Evolutionary conservation across 805 yeast species (phyloP), one percentile per base, ranked within the genome.

Genomic region (Lachancea sp.): DNA sequence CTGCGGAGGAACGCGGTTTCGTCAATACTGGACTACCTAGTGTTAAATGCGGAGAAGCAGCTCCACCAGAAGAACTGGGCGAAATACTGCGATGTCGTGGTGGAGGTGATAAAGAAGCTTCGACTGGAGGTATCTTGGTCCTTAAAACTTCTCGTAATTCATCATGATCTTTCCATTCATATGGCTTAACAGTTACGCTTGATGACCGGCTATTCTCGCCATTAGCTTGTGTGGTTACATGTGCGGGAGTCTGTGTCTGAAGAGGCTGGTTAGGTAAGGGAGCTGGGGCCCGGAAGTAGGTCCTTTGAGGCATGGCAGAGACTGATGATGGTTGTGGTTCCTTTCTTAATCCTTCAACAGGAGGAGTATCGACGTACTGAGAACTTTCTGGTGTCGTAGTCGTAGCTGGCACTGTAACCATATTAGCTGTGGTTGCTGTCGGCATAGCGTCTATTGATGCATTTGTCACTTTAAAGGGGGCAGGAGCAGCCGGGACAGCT

Each of bases 41-140:
- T 9, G 7, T n/a, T n/a, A n/a, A n/a, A n/a, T 32, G 17, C 16
- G 13, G 22, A 34, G 37, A 34, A 13, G 33, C 19, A 19, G 29
- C 12, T 3, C 34, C 12, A 9, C 26, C 33, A 11, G 39, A 19
- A 17, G 43, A 21, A 16, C 32, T 21, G 6, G 29, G 21, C 12
- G 46, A 32, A 18, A 56, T 56, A 39, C 51, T 57, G 17, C 45
- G 51, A 40, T 55, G 64, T 5, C 49, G 45, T 5, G 64, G 64
- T 2, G 64, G 64, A 8, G 62, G 57, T 6, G 61, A 55, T 16
- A 59, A 30, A 4, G 45, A 24, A 1, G 50, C 23, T 38, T 53
- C 62, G 1, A 47, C 36, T n/a, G 36, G 29, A 2, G 48, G 41
- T 4, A 52, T 39, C 3, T 38, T 41, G 0, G 48, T 31, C 35